A percentile compares a stretch with the other conserved stretches of the same genome.
Conservation (phyloP, 441 rosid genomes). For the Arabidopsis hybrid region DNA sequence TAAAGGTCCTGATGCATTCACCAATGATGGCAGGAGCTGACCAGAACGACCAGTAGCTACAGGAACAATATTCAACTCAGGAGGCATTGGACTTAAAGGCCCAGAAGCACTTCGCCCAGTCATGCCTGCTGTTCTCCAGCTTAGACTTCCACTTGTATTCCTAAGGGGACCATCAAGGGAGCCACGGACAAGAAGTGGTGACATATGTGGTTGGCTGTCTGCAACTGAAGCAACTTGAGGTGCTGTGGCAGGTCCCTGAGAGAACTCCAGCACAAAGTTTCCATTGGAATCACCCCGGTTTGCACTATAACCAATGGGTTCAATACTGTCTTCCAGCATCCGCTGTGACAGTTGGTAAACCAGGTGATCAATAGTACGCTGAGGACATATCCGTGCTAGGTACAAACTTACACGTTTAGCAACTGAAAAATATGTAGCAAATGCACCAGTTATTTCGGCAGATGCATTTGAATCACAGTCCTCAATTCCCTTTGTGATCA, state of each 20-base stretch:
- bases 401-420: slow-evolving; percentile 97
- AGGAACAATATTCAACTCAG: slow-evolving; percentile 88
- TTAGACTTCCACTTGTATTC: slow-evolving; percentile 95
- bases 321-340: slow-evolving; percentile 94
- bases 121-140: slow-evolving; percentile 98
- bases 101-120: slow-evolving; percentile 95
- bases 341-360: slow-evolving; percentile 96
- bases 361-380: slow-evolving; percentile 96
- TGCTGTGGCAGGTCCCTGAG: slow-evolving; percentile 89
- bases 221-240: slow-evolving; percentile 70
- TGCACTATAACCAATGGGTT: slow-evolving; percentile 69
- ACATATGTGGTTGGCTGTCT: slow-evolving; percentile 97
- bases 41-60: slow-evolving; percentile 97
- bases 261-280: slow-evolving; percentile 88
- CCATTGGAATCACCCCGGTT: slow-evolving; percentile 75
- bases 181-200: slow-evolving; percentile 96
- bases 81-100: slow-evolving; percentile 97
- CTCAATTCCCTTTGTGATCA: slow-evolving; percentile 98
- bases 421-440: slow-evolving; percentile 98
- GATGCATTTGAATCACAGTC: slow-evolving; percentile 99
- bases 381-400: slow-evolving; percentile 97
- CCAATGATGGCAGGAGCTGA: slow-evolving; percentile 88
- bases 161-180: slow-evolving; percentile 98
- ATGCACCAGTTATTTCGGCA: slow-evolving; percentile 99
- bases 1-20: slow-evolving; percentile 97